Evolutionary conservation across 2,329 filamentous ascomycete genomes (phyloP).

Genomic region (Nemania bipapillata): DNA sequence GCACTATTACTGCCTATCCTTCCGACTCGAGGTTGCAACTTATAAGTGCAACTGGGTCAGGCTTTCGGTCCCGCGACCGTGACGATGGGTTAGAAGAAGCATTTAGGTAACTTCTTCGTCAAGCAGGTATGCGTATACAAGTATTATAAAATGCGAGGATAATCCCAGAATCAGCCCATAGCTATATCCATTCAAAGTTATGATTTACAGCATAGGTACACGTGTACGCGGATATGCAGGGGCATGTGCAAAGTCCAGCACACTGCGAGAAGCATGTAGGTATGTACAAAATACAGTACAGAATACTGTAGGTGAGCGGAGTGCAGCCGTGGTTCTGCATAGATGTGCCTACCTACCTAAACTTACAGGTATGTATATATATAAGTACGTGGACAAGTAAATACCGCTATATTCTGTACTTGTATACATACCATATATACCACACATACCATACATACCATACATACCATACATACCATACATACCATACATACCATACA

Average conservation of each 20-base stretch:
- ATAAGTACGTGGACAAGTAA: not conserved
- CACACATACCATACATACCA: too few species aligned
- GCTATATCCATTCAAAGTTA: not conserved
- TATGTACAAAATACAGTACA: not conserved
- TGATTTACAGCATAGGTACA: not conserved
- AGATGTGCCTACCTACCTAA: not conserved
- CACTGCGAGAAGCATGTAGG: not conserved
- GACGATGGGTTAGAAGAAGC: too few species aligned
- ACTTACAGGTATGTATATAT: not conserved
- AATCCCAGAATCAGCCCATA: not conserved
- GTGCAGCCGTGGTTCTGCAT: slow-evolving; percentile 4
- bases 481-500: too few species aligned
- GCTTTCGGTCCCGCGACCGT: too few species aligned
- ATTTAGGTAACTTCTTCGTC: too few species aligned
- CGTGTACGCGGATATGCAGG: not conserved
- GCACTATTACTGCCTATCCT: too few species aligned
- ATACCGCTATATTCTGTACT: not conserved
- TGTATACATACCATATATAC: not conserved
- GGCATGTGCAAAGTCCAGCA: not conserved
- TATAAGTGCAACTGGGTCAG: too few species aligned
- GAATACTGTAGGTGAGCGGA: slow-evolving; percentile 11
- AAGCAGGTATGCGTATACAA: too few species aligned
- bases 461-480: too few species aligned
- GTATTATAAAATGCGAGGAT: not conserved
- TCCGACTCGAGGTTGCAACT: too few species aligned